Base-by-base conservation (phyloP, 2,329 filamentous ascomycete species). In the Colletotrichum noveboracense region DNA sequence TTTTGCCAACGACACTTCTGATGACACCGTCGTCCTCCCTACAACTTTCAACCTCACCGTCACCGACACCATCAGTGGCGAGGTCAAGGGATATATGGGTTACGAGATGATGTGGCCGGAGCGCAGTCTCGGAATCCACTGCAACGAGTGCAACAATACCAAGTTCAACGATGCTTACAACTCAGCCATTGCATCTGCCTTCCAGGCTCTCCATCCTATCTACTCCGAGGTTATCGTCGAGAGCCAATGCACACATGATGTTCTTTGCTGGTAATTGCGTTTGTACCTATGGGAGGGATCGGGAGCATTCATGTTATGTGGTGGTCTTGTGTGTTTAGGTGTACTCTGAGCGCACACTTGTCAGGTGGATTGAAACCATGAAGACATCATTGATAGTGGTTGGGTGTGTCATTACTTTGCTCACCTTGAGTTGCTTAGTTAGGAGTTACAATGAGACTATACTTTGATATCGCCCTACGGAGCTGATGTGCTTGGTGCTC, bases 181-280 rank as follows among this genome's bases (percentile, higher is more conserved):
- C n/a, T 32, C 36, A 5, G 76, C 76, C 18, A 66, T 77, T 3
- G 71, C 70, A 21, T 70, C 76, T 13, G 70, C 76, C 5, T 77
- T 77, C 9, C 62, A 74, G 21, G 66, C 69, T 18, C 70, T 77
- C 8, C 72, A 76, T 24, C 76, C 76, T 12, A 61, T 66, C 7
- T 77, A 77, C 65, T 65, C 70, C 8, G 61, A 76, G 18, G 61
- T 77, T 6, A 55, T 75, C 24, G 60, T 77, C 26, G 70, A 77
- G 67, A 77, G 76, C 58, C 68, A 71, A 34, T 76, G 76, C 30
- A 70, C 74, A 4, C 52, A 60, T 7, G 58, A 70, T 7, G 60
- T 70, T 18, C 64, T 77, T 4, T 77, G 76, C 28, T 67, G 67
- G 70, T 76, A 55, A 38, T 5, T n/a, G 24, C 38, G 32, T 21